phyloP scores from a whole-genome alignment of 805 yeast species.

The Hanseniaspora singularis region DNA sequence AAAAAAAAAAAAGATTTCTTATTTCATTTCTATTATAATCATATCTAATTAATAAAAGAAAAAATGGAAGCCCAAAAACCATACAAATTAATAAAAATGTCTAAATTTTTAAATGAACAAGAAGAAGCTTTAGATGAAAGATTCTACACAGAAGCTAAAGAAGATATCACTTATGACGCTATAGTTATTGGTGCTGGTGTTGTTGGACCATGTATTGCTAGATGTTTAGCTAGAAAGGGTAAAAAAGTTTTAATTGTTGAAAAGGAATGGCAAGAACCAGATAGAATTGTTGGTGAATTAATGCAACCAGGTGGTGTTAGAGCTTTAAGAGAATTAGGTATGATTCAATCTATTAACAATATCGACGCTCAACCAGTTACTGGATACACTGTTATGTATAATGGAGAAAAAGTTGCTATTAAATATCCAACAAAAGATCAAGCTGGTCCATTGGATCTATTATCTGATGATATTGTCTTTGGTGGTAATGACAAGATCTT shows the following conservation, averaged over 20 bases:
- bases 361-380: constrained; percentile 58
- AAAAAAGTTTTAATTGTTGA: constrained; percentile 64
- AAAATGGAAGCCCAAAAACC: neutral
- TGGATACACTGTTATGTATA: constrained; percentile 71
- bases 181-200: constrained; percentile 98
- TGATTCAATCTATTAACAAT: constrained; percentile 43
- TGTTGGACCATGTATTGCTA: constrained; percentile 86
- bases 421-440: constrained; percentile 60
- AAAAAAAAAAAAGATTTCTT: too few relatives aligned
- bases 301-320: constrained; percentile 94
- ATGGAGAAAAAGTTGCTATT: constrained; percentile 44
- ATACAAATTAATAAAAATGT: constrained; percentile 11
- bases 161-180: constrained; percentile 47
- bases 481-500: constrained; percentile 46
- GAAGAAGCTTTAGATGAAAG: constrained; percentile 16
- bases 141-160: constrained; percentile 25
- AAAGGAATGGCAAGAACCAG: constrained; percentile 85
- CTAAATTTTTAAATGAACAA: constrained; percentile 10
- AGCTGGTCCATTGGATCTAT: constrained; percentile 36
- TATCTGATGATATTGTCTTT: constrained; percentile 40
- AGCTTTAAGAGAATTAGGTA: constrained; percentile 70
- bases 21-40: too few relatives aligned
- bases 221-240: constrained; percentile 82
- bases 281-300: constrained; percentile 92
- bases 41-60: neutral